A percentile compares a stretch with the other conserved stretches of the same genome.
These are phyloP conservation scores for Suillus lakei DNA, from an alignment of 768 basidiomycete species.

Conservation along the genomic window DNA sequence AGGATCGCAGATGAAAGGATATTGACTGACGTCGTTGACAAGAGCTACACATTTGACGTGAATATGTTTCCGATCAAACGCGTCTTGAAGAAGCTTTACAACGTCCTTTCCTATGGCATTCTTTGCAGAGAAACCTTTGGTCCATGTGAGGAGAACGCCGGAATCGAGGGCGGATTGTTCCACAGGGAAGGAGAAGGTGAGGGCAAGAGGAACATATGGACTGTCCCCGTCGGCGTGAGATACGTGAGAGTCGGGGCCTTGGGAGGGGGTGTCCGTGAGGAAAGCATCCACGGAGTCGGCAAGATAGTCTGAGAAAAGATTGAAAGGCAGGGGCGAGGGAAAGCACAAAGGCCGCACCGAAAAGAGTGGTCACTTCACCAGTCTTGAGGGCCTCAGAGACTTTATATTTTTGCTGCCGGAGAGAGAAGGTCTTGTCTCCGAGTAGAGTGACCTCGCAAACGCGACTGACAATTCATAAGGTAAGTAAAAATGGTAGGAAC, in stretches of 20 bases:
- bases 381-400: slow-evolving; percentile 94
- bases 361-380: slow-evolving; percentile 85
- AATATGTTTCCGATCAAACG: slow-evolving; percentile 90
- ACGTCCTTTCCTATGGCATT: slow-evolving; percentile 91
- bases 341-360: slow-evolving; percentile 57
- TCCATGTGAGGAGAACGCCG: slow-evolving; percentile 93
- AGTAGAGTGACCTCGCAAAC: slow-evolving; percentile 94
- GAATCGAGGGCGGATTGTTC: slow-evolving; percentile 92
- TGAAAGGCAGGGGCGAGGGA: slow-evolving; percentile 9
- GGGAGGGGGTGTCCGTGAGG: slow-evolving; percentile 60
- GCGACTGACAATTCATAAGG: slow-evolving; percentile 56
- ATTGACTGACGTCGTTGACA: slow-evolving; percentile 83
- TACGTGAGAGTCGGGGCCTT: slow-evolving; percentile 15
- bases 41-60: slow-evolving; percentile 91
- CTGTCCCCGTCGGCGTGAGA: slow-evolving; percentile 34
- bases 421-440: slow-evolving; percentile 85
- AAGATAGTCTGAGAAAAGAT: slow-evolving; percentile 77
- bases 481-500: neutral
- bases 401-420: slow-evolving; percentile 96
- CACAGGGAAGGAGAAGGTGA: slow-evolving; percentile 98
- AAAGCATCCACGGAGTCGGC: slow-evolving; percentile 97
- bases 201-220: slow-evolving; percentile 70
- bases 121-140: slow-evolving; percentile 93
- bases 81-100: slow-evolving; percentile 87
- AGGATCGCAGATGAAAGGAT: neutral